Evolutionary conservation across 2,329 filamentous ascomycete genomes (phyloP).

Genomic region (Huntiella savannae): DNA sequence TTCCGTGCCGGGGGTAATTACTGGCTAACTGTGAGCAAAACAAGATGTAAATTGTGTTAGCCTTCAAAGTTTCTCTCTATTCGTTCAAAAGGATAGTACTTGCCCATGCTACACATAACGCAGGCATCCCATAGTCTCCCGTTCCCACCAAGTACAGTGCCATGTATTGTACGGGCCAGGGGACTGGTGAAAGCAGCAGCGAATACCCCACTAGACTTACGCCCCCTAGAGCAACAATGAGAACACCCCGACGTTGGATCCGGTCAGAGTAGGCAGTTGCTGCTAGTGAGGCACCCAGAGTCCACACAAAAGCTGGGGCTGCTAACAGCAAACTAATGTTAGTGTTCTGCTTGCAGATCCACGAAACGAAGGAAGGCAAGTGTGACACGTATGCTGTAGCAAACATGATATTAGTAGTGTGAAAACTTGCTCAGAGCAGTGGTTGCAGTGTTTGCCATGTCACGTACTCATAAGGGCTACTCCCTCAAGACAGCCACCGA

Average conservation of each 20-base stretch:
- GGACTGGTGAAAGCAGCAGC: not conserved
- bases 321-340: not conserved
- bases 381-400: not conserved
- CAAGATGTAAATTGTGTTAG: no score
- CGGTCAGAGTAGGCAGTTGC: not conserved
- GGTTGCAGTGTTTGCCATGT: no score
- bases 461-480: not conserved
- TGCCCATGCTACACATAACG: not conserved
- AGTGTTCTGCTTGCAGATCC: not conserved
- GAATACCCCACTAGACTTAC: not conserved
- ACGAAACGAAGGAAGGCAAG: not conserved
- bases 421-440: no score
- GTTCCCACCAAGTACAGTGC: not conserved
- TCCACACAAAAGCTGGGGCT: not conserved
- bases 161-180: not conserved
- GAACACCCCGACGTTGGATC: constrained; percentile 1
- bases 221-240: not conserved
- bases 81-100: not conserved
- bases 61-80: no score
- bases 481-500: not conserved
- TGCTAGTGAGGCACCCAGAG: not conserved
- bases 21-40: not conserved
- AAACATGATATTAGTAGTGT: no score
- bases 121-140: not conserved
- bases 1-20: not conserved